Conservation (phyloP, 495 filamentous ascomycete genomes). For the Penicillium lividum region DNA sequence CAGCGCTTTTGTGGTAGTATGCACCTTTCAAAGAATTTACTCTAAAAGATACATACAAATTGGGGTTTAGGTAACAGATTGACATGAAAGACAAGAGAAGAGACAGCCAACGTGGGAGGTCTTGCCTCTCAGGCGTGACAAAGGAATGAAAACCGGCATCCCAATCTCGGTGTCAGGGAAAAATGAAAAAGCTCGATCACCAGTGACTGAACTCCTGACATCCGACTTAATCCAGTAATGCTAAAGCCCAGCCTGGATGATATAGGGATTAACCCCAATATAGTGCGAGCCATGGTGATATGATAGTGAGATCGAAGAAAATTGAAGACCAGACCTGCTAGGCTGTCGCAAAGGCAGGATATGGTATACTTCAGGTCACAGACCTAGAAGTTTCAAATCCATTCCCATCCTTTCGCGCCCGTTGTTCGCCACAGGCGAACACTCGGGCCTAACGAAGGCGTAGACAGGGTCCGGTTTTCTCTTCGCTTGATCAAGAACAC, state of each 20-base stretch:
- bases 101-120: slow-evolving; percentile 25
- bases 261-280: slow-evolving; percentile 53
- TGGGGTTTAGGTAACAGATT: slow-evolving; percentile 18
- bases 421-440: slow-evolving; percentile 26
- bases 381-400: slow-evolving; percentile 10
- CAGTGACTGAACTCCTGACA: slow-evolving; percentile 34
- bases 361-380: slow-evolving; percentile 21
- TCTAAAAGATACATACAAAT: slow-evolving; percentile 30
- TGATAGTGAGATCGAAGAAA: slow-evolving; percentile 5
- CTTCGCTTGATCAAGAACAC: slow-evolving; percentile 10
- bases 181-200: slow-evolving; percentile 21
- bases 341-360: slow-evolving; percentile 14
- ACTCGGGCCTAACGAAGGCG: slow-evolving; percentile 12
- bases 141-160: slow-evolving; percentile 26
- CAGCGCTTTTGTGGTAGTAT: slow-evolving; percentile 14
- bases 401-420: slow-evolving; percentile 16
- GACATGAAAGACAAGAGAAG: slow-evolving; percentile 27
- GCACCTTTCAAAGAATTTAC: slow-evolving; percentile 21
- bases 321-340: neutral
- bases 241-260: slow-evolving; percentile 43
- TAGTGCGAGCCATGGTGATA: slow-evolving; percentile 20
- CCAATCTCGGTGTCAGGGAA: slow-evolving; percentile 27
- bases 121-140: slow-evolving; percentile 26
- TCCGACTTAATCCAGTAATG: slow-evolving; percentile 39
- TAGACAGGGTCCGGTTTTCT: neutral